A percentile compares a stretch with the other conserved stretches of the same genome.
These are phyloP conservation scores for Pyrrhoderma noxium DNA, from an alignment of 1,284 basidiomycete species.

Conservation along the genomic window DNA sequence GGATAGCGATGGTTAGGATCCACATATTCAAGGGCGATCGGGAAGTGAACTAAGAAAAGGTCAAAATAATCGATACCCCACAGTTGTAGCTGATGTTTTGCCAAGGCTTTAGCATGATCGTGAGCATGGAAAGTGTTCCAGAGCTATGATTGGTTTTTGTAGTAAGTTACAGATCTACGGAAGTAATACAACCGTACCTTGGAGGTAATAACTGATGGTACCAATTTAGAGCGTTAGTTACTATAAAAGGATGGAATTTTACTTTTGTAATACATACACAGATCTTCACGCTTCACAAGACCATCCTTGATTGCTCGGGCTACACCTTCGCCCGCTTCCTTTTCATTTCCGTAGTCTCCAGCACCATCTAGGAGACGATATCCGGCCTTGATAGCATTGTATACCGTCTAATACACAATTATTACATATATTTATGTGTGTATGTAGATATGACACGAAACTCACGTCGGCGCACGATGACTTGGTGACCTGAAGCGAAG, in stretches of 20 bases:
- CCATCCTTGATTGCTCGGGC: constrained; percentile 67
- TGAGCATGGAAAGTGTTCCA: constrained; percentile 68
- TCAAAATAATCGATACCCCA: constrained; percentile 82
- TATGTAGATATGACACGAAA: constrained; percentile 13
- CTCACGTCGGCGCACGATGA: constrained; percentile 51
- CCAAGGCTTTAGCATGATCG: constrained; percentile 52
- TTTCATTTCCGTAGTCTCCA: constrained; percentile 76
- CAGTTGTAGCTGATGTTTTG: constrained; percentile 56
- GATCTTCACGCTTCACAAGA: constrained; percentile 65
- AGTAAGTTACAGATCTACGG: not conserved
- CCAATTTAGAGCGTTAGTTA: not conserved
- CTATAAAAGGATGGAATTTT: not conserved
- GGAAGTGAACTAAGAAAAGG: constrained; percentile 74
- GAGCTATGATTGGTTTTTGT: constrained; percentile 33
- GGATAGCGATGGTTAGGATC: constrained; percentile 68
- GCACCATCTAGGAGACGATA: constrained; percentile 77
- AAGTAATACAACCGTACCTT: constrained; percentile 5
- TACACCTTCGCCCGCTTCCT: constrained; percentile 58
- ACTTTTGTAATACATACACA: constrained; percentile 47
- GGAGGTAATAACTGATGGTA: constrained; percentile 17
- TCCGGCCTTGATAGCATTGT: constrained; percentile 51
- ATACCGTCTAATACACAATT: constrained; percentile 30
- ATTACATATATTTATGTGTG: not conserved
- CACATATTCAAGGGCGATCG: constrained; percentile 68
- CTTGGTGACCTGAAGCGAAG: constrained; percentile 44